A percentile compares a stretch with the other conserved stretches of the same genome.
These are phyloP conservation scores for Tricholoma matsutake DNA, from an alignment of 768 basidiomycete genomes.

Conservation along the genomic window DNA sequence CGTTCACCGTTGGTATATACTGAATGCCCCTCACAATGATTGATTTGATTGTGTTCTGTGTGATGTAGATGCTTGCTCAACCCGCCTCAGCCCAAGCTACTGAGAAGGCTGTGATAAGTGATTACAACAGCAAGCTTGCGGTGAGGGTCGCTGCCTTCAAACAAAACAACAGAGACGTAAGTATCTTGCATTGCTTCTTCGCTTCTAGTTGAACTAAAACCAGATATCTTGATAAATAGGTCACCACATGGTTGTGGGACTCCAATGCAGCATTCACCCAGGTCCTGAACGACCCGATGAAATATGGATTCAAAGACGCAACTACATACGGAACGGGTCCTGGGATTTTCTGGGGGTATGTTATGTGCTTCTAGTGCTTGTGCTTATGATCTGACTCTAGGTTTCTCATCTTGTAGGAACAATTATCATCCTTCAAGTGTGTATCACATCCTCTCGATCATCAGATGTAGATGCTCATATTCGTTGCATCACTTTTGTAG, in stretches of 20 bases:
- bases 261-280: constrained; percentile 45
- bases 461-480: not conserved
- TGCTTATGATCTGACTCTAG: not conserved
- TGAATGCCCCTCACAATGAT: not conserved
- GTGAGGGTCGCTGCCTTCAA: constrained; percentile 40
- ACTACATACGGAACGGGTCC: constrained; percentile 40
- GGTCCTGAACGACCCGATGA: constrained; percentile 44
- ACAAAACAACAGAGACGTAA: constrained; percentile 43
- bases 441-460: not conserved
- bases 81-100: constrained; percentile 32
- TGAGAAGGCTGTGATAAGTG: constrained; percentile 45
- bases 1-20: constrained; percentile 37
- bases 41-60: not conserved
- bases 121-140: constrained; percentile 50
- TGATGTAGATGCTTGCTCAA: constrained; percentile 46
- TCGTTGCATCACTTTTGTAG: constrained; percentile 16
- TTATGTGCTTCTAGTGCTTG: not conserved
- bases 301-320: constrained; percentile 56
- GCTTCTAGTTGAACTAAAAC: not conserved
- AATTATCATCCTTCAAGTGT: constrained; percentile 55
- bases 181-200: constrained; percentile 11
- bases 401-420: constrained; percentile 34
- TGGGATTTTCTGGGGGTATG: constrained; percentile 56
- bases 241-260: constrained; percentile 49
- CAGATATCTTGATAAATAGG: constrained; percentile 25